Base-by-base conservation (phyloP, 352 stramenopile genomes). In the Thraustochytrium sp. region DNA sequence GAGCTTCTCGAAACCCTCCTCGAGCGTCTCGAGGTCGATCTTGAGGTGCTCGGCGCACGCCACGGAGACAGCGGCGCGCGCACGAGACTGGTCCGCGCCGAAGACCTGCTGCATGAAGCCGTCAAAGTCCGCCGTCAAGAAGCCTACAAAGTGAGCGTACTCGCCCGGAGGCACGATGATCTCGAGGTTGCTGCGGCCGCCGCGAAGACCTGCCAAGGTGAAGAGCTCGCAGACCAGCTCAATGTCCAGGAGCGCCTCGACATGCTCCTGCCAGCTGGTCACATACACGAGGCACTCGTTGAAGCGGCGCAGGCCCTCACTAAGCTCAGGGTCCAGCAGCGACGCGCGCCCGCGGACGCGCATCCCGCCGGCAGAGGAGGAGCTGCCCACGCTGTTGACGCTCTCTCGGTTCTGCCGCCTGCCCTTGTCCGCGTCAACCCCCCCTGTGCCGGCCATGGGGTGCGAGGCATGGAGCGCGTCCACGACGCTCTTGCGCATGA, bases 241-340 rank as follows among this genome's bases (percentile, higher is more conserved):
- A 1, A 80, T 46, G 53, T 80, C 68, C 26, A 29, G 68, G 4
- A 80, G 42, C 9, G 68, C n/a, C 51, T 80, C 48, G 51, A 80
- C 23, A 18, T 53, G 48, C 68, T 63, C 68, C 29, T 80, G 44
- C 68, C 68, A 80, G 18, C 44, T 75, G 23, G 42, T 13, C 68
- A 80, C 53, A 26, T 80, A 80, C 9, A 80, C n/a, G 5, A 80
- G 53, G 68, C 31, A 61, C n/a, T 80, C 68, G 1, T 44, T n/a
- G 38, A 80, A 80, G 8, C 23, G 31, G 36, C 38, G 68, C 31
- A 80, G 18, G 23, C 21, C 68, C 5, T 61, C 68, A 18, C 29
- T 9, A 0, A 64, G 34, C 0, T 80, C 31, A 18, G 16, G 4
- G 34, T 61, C 48, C 0, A 80, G 49, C 18, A 80, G 44, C 31